Evolutionary conservation across 148 eudicot genomes (phyloP).

Genomic region (Heliosperma pusillum): DNA sequence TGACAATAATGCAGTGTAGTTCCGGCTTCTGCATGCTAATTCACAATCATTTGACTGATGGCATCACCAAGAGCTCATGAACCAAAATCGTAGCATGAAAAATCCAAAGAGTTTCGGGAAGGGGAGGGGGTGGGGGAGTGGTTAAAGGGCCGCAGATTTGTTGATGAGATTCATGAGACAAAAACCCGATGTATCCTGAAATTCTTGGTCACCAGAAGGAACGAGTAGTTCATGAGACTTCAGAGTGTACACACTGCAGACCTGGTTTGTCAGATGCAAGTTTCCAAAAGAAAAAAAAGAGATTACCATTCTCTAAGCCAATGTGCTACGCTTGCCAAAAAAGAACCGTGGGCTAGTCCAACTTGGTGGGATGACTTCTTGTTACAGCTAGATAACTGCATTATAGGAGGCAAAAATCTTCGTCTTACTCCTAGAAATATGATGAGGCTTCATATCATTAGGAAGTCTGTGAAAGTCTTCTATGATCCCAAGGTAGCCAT

Average conservation of each 20-base stretch:
- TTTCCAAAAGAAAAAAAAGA: constrained; percentile 10
- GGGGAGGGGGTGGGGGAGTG: constrained; percentile 1
- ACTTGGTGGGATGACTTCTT: not conserved
- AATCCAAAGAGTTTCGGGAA: not conserved
- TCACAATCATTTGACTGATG: not conserved
- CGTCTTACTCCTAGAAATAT: constrained; percentile 52
- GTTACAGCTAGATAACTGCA: not conserved
- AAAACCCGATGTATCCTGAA: not conserved
- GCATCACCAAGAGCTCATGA: constrained; percentile 9
- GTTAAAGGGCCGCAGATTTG: not conserved
- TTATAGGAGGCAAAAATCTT: constrained; percentile 21
- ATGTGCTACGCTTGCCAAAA: constrained; percentile 5
- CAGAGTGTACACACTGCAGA: not conserved
- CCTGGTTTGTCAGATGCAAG: not conserved
- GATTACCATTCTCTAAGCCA: not conserved
- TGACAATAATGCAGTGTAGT: not conserved
- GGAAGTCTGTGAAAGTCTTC: constrained; percentile 56
- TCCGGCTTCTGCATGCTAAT: too few species aligned
- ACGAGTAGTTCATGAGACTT: not conserved
- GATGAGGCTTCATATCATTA: constrained; percentile 35
- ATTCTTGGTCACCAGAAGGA: not conserved
- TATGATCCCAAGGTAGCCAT: constrained; percentile 46
- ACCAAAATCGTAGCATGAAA: not conserved
- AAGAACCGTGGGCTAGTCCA: not conserved
- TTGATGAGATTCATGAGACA: not conserved